Base-by-base conservation (phyloP, 2,329 filamentous ascomycete genomes). In the Aspergillus novoparasiticus region DNA sequence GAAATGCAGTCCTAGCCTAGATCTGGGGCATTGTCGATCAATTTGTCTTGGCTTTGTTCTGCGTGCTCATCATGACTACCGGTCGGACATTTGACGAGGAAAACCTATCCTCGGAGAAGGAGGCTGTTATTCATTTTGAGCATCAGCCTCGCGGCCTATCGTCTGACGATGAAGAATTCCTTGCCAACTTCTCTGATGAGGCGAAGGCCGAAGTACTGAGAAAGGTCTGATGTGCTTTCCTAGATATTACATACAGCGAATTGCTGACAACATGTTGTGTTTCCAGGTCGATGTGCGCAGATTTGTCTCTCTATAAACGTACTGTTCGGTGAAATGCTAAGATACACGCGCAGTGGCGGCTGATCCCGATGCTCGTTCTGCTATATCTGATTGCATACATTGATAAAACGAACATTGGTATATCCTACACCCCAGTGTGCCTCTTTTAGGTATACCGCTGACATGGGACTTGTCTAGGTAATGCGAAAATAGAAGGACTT, bases 401-500 rank as follows among this genome's bases (percentile, higher is more conserved):
- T 21, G 67, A 69, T 39, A 62, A 63, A 36, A 64, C 66, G 2
- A 69, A 69, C 30, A 69, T 69, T 51, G 67, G 67, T 68, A 62
- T 41, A 53, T 19, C 14, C 10, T 6, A 10, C 2, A 4, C 11
- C 10, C 2, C 5, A 4, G 10, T 19, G 11, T 16, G 8, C 4
- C 4, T 6, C 19, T 10, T 10, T 21, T 41, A 1, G 43, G 28
- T 46, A 36, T n/a, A 50, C 28, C 54, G 59, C n/a, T 60, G 28
- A 28, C 26, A 28, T 28, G 26, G 26, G 26, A 32, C 19, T 9
- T 5, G 8, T 1, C n/a, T 23, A 68, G 66, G 66, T 11, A 94
- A 82, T 76, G 91, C 84, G 6, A 84, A 84, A 70, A 81, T 86
- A 41, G 83, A 83, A 43, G 84, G 84, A 6, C 74, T 87, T 6